A percentile compares a stretch with the other conserved stretches of the same genome.
Conservation (phyloP, 371 early-diverging fungal genomes). For the Mucor mucedo region DNA sequence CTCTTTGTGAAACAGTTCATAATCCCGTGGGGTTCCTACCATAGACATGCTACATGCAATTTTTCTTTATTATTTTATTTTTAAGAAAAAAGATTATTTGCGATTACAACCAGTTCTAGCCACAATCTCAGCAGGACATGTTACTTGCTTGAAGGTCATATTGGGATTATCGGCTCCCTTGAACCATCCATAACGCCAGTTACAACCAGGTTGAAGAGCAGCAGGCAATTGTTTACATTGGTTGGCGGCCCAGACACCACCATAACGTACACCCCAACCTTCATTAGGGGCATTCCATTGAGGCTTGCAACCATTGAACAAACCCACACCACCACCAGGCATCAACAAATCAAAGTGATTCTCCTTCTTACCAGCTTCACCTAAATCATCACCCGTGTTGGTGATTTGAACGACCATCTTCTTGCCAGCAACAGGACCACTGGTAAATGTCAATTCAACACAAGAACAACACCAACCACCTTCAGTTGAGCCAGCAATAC, state of each 20-base stretch:
- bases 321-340: conserved; percentile 54
- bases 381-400: conserved; percentile 48
- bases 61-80: too few relatives aligned
- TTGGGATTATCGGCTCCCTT: conserved; percentile 45
- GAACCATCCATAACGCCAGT: conserved; percentile 47
- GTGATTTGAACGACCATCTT: conserved; percentile 51
- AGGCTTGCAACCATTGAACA: conserved; percentile 44
- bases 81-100: too few relatives aligned
- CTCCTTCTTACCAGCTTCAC: neutral
- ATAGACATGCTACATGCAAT: too few relatives aligned
- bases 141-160: conserved; percentile 44
- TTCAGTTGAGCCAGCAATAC: conserved; percentile 33
- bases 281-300: conserved; percentile 40
- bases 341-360: conserved; percentile 50
- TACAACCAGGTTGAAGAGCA: conserved; percentile 42
- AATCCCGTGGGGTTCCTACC: too few relatives aligned
- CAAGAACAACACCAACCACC: conserved; percentile 46
- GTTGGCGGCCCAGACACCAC: conserved; percentile 34
- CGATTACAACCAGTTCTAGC: conserved; percentile 35
- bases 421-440: conserved; percentile 37
- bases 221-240: conserved; percentile 38
- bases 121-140: conserved; percentile 40
- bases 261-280: conserved; percentile 49
- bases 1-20: too few relatives aligned
- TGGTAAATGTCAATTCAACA: conserved; percentile 47